Percentiles rank a stretch among this genome's conserved stretches.
These are phyloP conservation scores for Anthracocystis walkeri DNA, from an alignment of 1,284 basidiomycete genomes.

Conservation along the genomic window DNA sequence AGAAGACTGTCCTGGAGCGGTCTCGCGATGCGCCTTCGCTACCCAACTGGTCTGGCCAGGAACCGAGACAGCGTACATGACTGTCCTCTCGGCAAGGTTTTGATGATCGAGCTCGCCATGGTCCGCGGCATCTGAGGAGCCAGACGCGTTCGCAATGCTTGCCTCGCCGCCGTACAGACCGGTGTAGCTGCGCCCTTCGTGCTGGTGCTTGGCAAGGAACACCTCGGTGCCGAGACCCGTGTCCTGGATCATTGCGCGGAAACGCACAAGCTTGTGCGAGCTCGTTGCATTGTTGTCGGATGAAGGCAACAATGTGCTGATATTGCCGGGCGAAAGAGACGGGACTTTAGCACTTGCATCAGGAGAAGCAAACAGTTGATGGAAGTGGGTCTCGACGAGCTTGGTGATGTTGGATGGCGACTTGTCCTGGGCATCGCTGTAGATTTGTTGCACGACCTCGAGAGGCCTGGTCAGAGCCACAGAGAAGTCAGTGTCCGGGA, in stretches of 20 bases:
- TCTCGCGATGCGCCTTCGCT: conserved; percentile 31
- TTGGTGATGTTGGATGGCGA: conserved; percentile 35
- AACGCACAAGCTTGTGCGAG: conserved; percentile 59
- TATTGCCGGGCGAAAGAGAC: conserved; percentile 26
- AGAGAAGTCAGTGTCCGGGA: conserved; percentile 55
- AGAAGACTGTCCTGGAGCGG: not conserved
- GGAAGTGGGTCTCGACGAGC: conserved; percentile 45
- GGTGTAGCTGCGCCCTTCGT: conserved; percentile 43
- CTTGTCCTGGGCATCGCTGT: conserved; percentile 36
- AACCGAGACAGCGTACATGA: conserved; percentile 66
- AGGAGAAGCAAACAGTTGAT: conserved; percentile 32
- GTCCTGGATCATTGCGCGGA: conserved; percentile 70
- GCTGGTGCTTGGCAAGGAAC: conserved; percentile 55
- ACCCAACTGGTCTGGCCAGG: conserved; percentile 68
- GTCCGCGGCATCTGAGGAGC: conserved; percentile 4
- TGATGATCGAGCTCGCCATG: conserved; percentile 50
- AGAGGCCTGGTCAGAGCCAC: conserved; percentile 46
- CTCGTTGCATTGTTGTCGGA: conserved; percentile 34
- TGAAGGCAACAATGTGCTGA: conserved; percentile 20
- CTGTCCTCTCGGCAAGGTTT: conserved; percentile 65
- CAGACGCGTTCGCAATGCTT: conserved; percentile 3
- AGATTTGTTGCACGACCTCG: conserved; percentile 47
- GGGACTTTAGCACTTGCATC: conserved; percentile 50
- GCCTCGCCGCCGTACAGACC: conserved; percentile 51
- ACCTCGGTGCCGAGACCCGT: conserved; percentile 68